A percentile compares a stretch with the other conserved stretches of the same genome.
Conservation (phyloP, 2,329 filamentous ascomycete genomes). For the Aspergillus fumigatus region DNA sequence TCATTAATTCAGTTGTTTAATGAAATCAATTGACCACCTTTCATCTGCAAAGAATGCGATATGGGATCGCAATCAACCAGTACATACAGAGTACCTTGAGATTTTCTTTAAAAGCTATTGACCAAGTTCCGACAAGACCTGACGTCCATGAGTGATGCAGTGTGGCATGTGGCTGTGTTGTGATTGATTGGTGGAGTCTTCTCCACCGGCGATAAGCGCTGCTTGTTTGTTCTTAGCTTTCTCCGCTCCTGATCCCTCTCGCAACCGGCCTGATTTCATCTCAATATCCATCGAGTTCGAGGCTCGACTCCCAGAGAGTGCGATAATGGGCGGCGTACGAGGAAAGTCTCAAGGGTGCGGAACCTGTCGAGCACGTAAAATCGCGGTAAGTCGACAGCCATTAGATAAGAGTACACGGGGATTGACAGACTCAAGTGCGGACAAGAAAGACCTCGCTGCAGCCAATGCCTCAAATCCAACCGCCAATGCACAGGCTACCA, state of each 20-base stretch:
- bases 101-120: too few relatives aligned
- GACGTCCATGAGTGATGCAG: too few relatives aligned
- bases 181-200: neutral
- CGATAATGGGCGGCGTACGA: neutral
- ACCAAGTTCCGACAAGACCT: too few relatives aligned
- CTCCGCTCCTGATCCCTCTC: neutral
- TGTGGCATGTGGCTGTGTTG: neutral
- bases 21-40: too few relatives aligned
- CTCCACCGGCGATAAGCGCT: neutral
- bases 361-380: neutral
- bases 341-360: neutral
- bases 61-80: too few relatives aligned
- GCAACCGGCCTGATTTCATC: neutral
- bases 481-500: conserved; percentile 28
- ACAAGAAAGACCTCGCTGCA: conserved; percentile 24
- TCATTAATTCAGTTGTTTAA: too few relatives aligned
- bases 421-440: conserved; percentile 22
- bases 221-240: neutral
- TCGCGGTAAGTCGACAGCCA: neutral
- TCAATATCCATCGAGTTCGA: neutral
- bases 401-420: too few relatives aligned
- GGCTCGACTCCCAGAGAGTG: neutral
- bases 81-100: too few relatives aligned
- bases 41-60: too few relatives aligned
- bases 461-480: conserved; percentile 27